Base-by-base conservation (phyloP, 192 early-diverging fungal genomes). In the Jimgerdemannia lactiflua region DNA sequence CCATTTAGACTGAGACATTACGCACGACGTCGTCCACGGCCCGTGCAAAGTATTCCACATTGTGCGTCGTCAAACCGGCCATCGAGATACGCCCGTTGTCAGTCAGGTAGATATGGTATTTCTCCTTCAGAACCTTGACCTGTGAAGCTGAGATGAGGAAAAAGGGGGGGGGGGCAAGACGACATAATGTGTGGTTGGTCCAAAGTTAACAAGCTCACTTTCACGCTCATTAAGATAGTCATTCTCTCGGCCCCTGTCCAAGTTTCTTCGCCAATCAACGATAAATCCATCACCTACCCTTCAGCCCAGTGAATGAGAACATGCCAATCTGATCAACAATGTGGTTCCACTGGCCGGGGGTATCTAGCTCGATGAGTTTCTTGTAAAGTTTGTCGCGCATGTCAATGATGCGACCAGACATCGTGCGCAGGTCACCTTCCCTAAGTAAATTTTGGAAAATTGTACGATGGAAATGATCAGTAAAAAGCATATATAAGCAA, bases 241-340 rank as follows among this genome's bases (percentile, higher is more conserved):
- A 64, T n/a, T 20, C 11, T 42, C 18, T 29, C 4, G 19, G 65
- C 29, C 65, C 19, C 19, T 4, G 29, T 66, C 29, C 29, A 65
- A 65, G 19, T 65, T 65, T 19, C 18, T n/a, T 65, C 64, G 64
- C 64, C 18, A 29, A 29, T 29, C 71, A 71, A 42, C 39, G 29
- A 71, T 66, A 71, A 59, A 59, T 59, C 14, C 49, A 59, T 59
- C 41, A 82, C 75, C 72, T 84, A 89, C 87, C 75, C 64, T 74
- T 89, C 71, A 98, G 83, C 17, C 98, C 98, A 3, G 98, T 98
- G 84, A 91, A 99, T 29, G 92, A 93, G 82, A 99, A 99, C 98
- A 99, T 99, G 77, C 98, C 98, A 78, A 98, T 98, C 83, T 99
- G 98, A 69, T 93, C 90, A 4, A 89, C 78, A 78, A 99, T 98